Conservation (phyloP, 805 yeast species). For the Pichia occidentalis region DNA sequence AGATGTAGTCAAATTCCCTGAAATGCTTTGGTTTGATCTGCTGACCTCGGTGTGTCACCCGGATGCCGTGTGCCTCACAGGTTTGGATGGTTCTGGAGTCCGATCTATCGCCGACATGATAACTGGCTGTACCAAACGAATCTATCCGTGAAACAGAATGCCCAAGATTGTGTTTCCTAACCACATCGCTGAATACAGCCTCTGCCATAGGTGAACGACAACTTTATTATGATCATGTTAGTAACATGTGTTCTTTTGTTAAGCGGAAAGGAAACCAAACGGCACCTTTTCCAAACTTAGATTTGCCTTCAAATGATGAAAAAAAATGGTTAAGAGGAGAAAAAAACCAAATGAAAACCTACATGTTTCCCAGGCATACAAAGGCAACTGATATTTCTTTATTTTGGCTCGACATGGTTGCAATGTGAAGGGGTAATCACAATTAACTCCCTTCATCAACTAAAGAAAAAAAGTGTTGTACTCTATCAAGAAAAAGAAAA, state of each 20-base stretch:
- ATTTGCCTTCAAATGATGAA: no score
- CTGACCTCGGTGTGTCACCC: conserved; percentile 71
- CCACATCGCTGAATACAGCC: conserved; percentile 72
- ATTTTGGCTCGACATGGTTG: conserved; percentile 8
- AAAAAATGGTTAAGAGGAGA: conserved; percentile 4
- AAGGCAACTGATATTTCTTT: conserved; percentile 54
- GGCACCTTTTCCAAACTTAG: no score
- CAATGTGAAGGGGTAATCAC: no score
- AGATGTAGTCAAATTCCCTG: conserved; percentile 54
- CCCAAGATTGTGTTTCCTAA: conserved; percentile 43
- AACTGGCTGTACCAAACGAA: conserved; percentile 85
- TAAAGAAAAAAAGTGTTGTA: no score
- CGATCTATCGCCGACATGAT: conserved; percentile 77
- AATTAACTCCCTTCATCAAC: no score
- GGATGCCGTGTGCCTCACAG: conserved; percentile 65
- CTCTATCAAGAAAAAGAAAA: no score
- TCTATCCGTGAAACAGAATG: conserved; percentile 49
- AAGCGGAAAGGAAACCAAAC: conserved; percentile 4
- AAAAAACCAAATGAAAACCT: conserved; percentile 28
- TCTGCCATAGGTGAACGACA: conserved; percentile 99
- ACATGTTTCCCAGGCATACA: conserved; percentile 87
- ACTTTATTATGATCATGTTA: conserved; percentile 31
- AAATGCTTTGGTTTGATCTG: conserved; percentile 50
- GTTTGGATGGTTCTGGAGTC: conserved; percentile 67
- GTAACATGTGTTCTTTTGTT: conserved; percentile 2